These are phyloP conservation scores for Arctium lappa DNA, from an alignment of 129 eudicot species.

Conservation along the genomic window DNA sequence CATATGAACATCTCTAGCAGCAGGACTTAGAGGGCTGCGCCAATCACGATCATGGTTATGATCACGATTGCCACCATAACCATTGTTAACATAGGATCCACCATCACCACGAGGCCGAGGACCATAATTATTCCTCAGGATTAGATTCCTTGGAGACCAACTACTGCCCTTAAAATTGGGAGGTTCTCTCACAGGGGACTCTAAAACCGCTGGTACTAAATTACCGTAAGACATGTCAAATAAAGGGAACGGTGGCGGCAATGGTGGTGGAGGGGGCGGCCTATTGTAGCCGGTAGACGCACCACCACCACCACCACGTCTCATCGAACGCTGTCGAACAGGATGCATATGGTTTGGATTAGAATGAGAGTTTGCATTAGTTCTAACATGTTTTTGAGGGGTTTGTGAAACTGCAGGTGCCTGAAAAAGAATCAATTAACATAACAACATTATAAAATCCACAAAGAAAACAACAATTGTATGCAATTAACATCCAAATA, in stretches of 20 bases:
- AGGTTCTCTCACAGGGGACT: slow-evolving; percentile 36
- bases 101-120: slow-evolving; percentile 58
- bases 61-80: slow-evolving; percentile 58
- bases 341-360: slow-evolving; percentile 34
- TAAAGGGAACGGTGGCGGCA: slow-evolving; percentile 54
- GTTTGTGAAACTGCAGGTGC: slow-evolving; percentile 47
- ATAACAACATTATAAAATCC: not conserved
- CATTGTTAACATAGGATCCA: slow-evolving; percentile 38
- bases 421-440: slow-evolving; percentile 19
- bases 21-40: slow-evolving; percentile 34
- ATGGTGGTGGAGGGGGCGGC: slow-evolving; percentile 34
- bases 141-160: slow-evolving; percentile 36
- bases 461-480: not conserved
- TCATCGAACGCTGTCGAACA: slow-evolving; percentile 33
- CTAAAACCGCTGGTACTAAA: slow-evolving; percentile 37
- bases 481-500: not conserved
- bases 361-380: slow-evolving; percentile 35
- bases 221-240: slow-evolving; percentile 42
- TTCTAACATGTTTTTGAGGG: slow-evolving; percentile 41
- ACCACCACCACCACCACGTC: slow-evolving; percentile 43
- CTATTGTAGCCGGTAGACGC: slow-evolving; percentile 27
- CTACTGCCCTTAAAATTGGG: slow-evolving; percentile 30
- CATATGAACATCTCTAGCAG: slow-evolving; percentile 39
- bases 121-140: slow-evolving; percentile 54
- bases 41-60: slow-evolving; percentile 34